Conservation (phyloP, 176 grass and related monocot genomes). For the Thinopyrum elongatum region DNA sequence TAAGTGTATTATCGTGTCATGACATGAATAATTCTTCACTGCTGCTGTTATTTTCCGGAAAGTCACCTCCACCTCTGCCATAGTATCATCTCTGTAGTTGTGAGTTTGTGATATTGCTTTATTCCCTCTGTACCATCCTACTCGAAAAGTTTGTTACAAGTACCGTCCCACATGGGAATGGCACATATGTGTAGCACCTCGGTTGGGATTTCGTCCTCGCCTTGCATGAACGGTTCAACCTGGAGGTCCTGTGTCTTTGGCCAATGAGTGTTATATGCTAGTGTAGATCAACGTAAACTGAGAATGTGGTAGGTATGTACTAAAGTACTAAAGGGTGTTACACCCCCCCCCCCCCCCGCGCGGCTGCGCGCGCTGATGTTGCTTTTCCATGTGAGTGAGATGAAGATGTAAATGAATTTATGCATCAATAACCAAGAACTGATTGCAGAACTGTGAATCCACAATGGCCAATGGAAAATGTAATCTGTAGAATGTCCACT, state of each 20-base stretch:
- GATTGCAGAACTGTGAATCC: background rate
- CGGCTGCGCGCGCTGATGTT: background rate
- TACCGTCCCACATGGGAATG: background rate
- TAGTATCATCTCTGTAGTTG: background rate
- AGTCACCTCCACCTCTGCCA: background rate
- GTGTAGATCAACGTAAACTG: too few relatives aligned
- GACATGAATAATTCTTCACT: background rate
- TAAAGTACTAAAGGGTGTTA: background rate
- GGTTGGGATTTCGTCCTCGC: background rate
- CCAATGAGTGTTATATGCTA: too few relatives aligned
- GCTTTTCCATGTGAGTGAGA: background rate
- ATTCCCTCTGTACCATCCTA: background rate
- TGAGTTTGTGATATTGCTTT: background rate
- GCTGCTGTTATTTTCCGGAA: background rate
- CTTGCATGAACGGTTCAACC: too few relatives aligned
- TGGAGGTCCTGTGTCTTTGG: too few relatives aligned
- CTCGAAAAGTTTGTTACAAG: background rate
- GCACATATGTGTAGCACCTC: background rate
- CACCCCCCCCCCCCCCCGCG: too few relatives aligned
- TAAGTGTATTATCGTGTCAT: background rate
- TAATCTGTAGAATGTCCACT: background rate
- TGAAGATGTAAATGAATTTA: background rate
- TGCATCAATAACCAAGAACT: too few relatives aligned
- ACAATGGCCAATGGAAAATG: background rate
- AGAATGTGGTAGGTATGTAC: too few relatives aligned